A percentile compares a stretch with the other conserved stretches of the same genome.
phyloP scores from a whole-genome alignment of 441 rosid genomes.

The Euphorbia celastroides region DNA sequence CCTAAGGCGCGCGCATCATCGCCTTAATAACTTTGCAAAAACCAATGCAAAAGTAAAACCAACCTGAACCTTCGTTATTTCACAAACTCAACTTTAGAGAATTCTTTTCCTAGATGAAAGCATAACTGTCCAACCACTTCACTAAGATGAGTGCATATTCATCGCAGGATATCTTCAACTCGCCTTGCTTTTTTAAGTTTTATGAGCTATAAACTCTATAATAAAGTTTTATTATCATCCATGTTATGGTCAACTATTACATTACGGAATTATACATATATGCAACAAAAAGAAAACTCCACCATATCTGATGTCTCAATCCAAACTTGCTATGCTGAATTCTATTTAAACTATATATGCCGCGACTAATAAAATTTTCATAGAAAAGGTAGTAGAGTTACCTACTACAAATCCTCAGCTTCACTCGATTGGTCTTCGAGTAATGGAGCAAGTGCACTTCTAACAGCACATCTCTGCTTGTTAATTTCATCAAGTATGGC shows the following conservation, averaged over 20 bases:
- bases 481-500: conserved; percentile 38
- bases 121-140: too few relatives aligned
- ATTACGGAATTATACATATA: not conserved
- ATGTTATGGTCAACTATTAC: not conserved
- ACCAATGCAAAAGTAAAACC: too few relatives aligned
- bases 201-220: too few relatives aligned
- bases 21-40: too few relatives aligned
- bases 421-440: conserved; percentile 22
- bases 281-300: not conserved
- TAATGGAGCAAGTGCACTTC: conserved; percentile 32
- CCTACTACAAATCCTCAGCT: conserved; percentile 16
- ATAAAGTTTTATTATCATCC: too few relatives aligned
- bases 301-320: not conserved
- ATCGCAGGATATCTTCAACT: too few relatives aligned
- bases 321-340: not conserved
- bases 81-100: too few relatives aligned
- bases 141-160: too few relatives aligned
- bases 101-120: too few relatives aligned
- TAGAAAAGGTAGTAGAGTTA: conserved; percentile 16
- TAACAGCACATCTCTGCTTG: conserved; percentile 41
- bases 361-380: conserved; percentile 11
- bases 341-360: conserved; percentile 3
- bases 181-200: too few relatives aligned
- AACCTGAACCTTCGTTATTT: too few relatives aligned
- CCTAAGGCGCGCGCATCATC: too few relatives aligned